Conservation (phyloP, 805 yeast genomes). For the Candida lessepsii region DNA sequence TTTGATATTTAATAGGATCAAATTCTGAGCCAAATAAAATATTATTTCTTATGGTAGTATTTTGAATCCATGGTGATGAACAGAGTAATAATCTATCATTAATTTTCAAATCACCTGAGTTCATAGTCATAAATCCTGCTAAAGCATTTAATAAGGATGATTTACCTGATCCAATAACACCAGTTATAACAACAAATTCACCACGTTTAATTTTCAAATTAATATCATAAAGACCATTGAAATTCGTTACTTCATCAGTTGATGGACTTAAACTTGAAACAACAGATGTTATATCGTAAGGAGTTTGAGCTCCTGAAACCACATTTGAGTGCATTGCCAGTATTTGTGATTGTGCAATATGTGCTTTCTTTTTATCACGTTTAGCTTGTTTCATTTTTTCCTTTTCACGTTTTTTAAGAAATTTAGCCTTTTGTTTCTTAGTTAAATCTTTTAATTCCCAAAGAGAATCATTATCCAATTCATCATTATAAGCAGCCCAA, state of each 20-base stretch:
- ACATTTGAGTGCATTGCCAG: constrained; percentile 1
- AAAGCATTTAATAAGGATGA: constrained; percentile 40
- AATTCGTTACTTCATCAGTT: constrained; percentile 11
- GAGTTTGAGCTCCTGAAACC: background rate
- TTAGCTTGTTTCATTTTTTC: constrained; percentile 9
- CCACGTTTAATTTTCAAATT: constrained; percentile 28
- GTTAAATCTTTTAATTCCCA: constrained; percentile 23
- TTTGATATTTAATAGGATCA: constrained; percentile 27
- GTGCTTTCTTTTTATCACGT: background rate
- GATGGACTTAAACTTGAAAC: background rate
- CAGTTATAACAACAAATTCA: constrained; percentile 43
- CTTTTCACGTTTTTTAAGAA: constrained; percentile 14
- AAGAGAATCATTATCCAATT: constrained; percentile 20
- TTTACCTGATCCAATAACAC: constrained; percentile 45
- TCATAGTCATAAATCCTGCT: constrained; percentile 39
- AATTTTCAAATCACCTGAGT: constrained; percentile 24
- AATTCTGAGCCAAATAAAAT: constrained; percentile 36
- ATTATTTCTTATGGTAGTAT: constrained; percentile 40
- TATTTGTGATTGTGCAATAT: background rate
- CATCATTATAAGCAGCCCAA: constrained; percentile 33
- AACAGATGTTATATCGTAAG: background rate
- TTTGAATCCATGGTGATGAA: constrained; percentile 44
- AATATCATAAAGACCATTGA: constrained; percentile 35
- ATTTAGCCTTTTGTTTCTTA: constrained; percentile 13
- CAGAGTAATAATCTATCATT: constrained; percentile 34